Base-by-base conservation (phyloP, 2,329 filamentous ascomycete species). In the Microcyclosporella mali region DNA sequence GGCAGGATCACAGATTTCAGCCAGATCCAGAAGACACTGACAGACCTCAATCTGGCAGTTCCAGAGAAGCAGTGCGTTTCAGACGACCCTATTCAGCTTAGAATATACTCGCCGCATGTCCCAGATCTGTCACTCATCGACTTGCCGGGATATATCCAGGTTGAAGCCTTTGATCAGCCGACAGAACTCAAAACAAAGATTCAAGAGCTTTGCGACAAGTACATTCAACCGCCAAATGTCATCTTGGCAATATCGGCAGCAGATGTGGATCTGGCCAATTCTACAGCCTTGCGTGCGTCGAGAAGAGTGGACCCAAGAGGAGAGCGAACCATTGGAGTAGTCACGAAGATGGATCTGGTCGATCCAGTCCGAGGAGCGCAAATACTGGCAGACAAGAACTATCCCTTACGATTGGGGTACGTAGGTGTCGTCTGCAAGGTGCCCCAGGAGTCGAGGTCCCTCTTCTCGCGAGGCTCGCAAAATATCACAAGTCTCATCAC, bases 271-370 rank as follows among this genome's bases (percentile, higher is more conserved):
- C 68, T 98, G 44, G 92, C 92, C 16, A 98, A 98, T 65, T 98
- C 92, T 1, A 92, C 92, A 6, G 89, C 92, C 4, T 69, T 98
- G 17, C 77, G 89, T 55, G 88, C 92, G 14, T 95, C 89, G 54
- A 79, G 92, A 50, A 79, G 90, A 55, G 89, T 97, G 19, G 92
- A 98, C 59, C 92, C 92, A 1, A 77, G 92, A 47, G 92, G 92
- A 41, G 92, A 98, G 68, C 78, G 92, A 49, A 98, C 92, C 0
- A 98, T 98, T 60, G 92, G 92, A 33, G 92, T 98, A n/a, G 83
- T 98, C 32, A 98, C 92, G 2, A 98, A 98, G 70, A 95, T 98
- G 90, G 92, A 98, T 59, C 74, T 98, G 16, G 89, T 98, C 6
- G 90, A 97, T 55, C 77, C 92, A 2, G 71, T 73, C 6, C 81